phyloP scores from a whole-genome alignment of 2,329 filamentous ascomycete species.

The Talaromyces albobiverticillius region DNA sequence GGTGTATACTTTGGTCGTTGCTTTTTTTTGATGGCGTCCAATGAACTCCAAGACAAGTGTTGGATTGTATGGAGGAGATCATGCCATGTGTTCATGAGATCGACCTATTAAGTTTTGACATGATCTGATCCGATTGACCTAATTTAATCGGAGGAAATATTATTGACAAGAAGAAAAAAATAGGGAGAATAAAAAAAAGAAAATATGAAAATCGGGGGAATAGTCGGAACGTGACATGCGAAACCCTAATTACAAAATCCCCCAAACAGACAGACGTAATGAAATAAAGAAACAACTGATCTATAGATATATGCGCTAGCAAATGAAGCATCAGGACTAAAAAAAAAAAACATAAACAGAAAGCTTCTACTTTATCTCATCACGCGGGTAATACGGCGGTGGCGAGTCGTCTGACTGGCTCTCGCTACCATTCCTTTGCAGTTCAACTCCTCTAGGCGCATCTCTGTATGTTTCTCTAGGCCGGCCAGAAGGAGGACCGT shows the following conservation, averaged over 20 bases:
- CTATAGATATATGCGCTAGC: no score
- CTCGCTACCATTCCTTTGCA: no score
- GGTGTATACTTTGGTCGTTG: neutral
- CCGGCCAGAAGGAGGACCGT: neutral
- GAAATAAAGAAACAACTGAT: neutral
- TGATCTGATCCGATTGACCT: no score
- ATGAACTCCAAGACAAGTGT: neutral
- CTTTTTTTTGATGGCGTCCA: neutral
- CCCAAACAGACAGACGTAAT: neutral
- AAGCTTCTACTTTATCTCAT: neutral
- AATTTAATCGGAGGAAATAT: neutral
- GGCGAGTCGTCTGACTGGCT: neutral
- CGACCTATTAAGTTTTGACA: no score
- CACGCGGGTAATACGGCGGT: neutral
- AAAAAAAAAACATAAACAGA: no score
- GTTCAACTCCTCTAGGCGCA: no score
- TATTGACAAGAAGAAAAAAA: neutral
- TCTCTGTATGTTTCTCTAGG: neutral
- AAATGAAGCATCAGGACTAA: no score
- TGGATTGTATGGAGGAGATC: neutral
- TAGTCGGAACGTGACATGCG: neutral
- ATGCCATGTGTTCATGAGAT: neutral
- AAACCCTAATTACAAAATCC: constrained; percentile 1
- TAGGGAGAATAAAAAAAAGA: neutral
- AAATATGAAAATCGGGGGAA: no score